A percentile compares a stretch with the other conserved stretches of the same genome.
phyloP scores from a whole-genome alignment of 441 rosid species.

The Populus hybrid region DNA sequence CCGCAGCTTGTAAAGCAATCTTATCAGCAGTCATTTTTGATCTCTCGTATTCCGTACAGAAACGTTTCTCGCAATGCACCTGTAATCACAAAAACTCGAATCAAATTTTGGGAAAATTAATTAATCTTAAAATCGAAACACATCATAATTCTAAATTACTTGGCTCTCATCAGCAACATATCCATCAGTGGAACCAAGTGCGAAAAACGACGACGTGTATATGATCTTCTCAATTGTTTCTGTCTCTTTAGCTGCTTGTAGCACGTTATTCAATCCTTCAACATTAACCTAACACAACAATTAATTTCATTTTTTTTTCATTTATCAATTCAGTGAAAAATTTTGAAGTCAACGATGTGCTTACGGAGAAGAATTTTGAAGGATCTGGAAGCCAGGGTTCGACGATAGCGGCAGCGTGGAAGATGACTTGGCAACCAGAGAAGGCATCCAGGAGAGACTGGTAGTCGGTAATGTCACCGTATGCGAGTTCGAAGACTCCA shows the following conservation, averaged over 20 bases:
- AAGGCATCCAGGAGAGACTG: conserved; percentile 54
- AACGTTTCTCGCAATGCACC: conserved; percentile 62
- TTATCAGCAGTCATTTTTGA: conserved; percentile 76
- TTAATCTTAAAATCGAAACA: not conserved
- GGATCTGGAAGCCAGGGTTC: conserved; percentile 95
- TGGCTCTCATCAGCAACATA: conserved; percentile 68
- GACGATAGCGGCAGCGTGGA: conserved; percentile 83
- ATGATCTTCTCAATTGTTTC: conserved; percentile 54
- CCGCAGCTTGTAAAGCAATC: conserved; percentile 63
- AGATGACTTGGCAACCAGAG: conserved; percentile 63
- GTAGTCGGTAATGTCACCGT: conserved; percentile 80
- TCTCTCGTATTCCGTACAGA: conserved; percentile 88
- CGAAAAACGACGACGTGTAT: conserved; percentile 89
- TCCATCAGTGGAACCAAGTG: conserved; percentile 84
- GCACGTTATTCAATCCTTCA: conserved; percentile 69
- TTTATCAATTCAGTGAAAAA: not conserved
- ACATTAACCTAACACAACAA: conserved; percentile 59
- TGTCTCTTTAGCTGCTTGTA: conserved; percentile 60
- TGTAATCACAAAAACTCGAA: conserved; percentile 14
- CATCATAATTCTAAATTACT: conserved; percentile 24
- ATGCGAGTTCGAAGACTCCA: conserved; percentile 51
- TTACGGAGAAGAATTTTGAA: conserved; percentile 64
- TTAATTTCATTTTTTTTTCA: not conserved
- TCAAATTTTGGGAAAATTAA: not conserved
- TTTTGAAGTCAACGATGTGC: not conserved